Percentiles rank a stretch among this genome's conserved stretches.
phyloP scores from a whole-genome alignment of 257 asterid genomes.

The Nicotiana otophora region DNA sequence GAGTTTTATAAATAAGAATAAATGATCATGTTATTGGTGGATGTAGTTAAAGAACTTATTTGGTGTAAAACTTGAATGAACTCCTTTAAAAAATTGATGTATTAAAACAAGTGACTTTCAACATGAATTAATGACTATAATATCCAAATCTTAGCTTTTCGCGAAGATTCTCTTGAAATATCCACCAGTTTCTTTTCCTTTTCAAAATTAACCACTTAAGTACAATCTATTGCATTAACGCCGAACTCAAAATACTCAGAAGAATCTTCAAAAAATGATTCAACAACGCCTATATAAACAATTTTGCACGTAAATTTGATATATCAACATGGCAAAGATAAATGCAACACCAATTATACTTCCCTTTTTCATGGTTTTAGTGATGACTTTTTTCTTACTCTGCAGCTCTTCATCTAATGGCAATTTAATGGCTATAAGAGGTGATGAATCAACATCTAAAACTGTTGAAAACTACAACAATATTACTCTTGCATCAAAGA shows the following conservation, averaged over 20 bases:
- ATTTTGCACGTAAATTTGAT: too few species aligned
- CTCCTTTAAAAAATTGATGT: too few species aligned
- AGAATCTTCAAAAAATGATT: not conserved
- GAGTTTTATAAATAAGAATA: too few species aligned
- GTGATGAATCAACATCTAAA: not conserved
- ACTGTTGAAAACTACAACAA: not conserved
- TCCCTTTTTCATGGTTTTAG: not conserved
- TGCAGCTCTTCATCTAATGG: not conserved
- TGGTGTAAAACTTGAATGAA: too few species aligned
- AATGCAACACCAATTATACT: not conserved
- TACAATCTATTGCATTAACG: not conserved
- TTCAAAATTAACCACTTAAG: not conserved
- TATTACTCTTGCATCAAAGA: not conserved
- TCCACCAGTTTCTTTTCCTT: not conserved
- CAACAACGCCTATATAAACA: too few species aligned
- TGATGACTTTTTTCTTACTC: not conserved
- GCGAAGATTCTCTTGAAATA: not conserved
- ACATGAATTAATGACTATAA: too few species aligned
- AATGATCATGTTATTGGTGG: too few species aligned
- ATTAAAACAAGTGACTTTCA: too few species aligned
- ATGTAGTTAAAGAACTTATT: too few species aligned
- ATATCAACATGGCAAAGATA: not conserved
- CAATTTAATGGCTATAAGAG: not conserved
- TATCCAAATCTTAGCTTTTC: too few species aligned
- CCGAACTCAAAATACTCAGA: not conserved